A percentile compares a stretch with the other conserved stretches of the same genome.
These are phyloP conservation scores for Arthrobotrys musiformis DNA, from an alignment of 2,329 filamentous ascomycete species.

Conservation along the genomic window DNA sequence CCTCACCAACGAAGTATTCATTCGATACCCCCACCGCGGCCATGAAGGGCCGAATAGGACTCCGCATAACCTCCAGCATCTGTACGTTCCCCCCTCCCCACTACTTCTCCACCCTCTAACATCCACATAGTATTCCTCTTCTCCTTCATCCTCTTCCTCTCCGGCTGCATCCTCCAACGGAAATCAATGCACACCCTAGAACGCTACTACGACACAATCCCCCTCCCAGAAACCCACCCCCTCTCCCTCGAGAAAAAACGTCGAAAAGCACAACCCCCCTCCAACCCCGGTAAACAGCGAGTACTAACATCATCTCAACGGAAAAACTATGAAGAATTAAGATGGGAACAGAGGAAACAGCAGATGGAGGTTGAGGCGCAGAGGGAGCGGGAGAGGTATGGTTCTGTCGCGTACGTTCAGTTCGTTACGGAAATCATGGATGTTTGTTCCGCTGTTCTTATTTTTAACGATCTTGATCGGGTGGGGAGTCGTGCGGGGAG, in stretches of 20 bases:
- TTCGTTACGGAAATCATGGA: conserved; percentile 45
- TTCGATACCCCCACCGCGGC: not conserved
- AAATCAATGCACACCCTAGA: conserved; percentile 57
- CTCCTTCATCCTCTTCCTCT: conserved; percentile 59
- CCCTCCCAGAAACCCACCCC: conserved; percentile 39
- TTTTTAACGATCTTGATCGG: conserved; percentile 55
- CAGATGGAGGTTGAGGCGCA: not conserved
- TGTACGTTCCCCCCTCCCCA: not conserved
- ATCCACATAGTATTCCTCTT: conserved; percentile 57
- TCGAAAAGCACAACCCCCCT: not conserved
- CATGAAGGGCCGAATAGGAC: conserved; percentile 54
- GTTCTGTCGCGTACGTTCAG: conserved; percentile 54
- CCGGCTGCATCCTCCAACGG: conserved; percentile 58
- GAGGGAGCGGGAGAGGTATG: conserved; percentile 8
- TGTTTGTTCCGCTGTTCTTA: conserved; percentile 56
- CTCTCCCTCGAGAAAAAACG: conserved; percentile 37
- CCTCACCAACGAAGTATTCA: not conserved
- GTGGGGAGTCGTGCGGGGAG: conserved; percentile 53
- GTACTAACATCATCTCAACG: not conserved
- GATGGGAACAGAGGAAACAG: not conserved
- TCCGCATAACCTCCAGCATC: conserved; percentile 52
- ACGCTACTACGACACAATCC: conserved; percentile 41
- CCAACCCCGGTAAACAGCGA: conserved; percentile 6
- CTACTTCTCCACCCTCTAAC: not conserved
- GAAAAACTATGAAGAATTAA: not conserved